Evolutionary conservation across 805 yeast genomes (phyloP), one percentile per base, ranked within the genome.

Genomic region (Komagataella kurtzmanii): DNA sequence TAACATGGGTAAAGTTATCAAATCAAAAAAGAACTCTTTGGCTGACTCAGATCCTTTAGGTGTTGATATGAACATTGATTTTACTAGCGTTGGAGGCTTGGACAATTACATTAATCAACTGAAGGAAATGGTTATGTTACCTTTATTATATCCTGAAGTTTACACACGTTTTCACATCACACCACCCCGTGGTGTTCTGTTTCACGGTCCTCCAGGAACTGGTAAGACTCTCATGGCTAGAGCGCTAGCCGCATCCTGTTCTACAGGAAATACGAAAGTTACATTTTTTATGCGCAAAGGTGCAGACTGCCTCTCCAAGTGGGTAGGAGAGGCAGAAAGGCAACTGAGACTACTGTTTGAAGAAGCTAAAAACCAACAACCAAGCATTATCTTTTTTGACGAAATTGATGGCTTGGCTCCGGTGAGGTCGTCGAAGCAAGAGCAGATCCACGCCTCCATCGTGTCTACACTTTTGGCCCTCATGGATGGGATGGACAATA

Each of bases 311-410:
- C 71, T 93, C 58, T 87, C 96, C 47, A 93, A 93, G 69, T 93
- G 99, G 99, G 98, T 93, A 3, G 99, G 99, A 60, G 99, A 93
- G 66, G 98, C 98, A 5, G 99, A 93, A 67, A 76, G 99, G 57
- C 98, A 93, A 65, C 71, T 93, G 55, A 72, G 99, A 54, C 70
- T 91, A 46, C 69, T 93, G 52, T 93, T 93, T 64, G 98, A 93
- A 68, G 98, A 93, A 66, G 99, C 99, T 1, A 85, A 85, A 59
- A 88, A 87, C 56, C 90, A 89, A 58, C 99, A 93, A 67, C 99
- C 99, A 2, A 80, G 95, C 6, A 91, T 93, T 52, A 93, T 93
- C 14, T 93, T 93, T 65, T 93, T 93, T 62, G 99, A 93, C 70
- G 99, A 93, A 71, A 91, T 93, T 54, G 99, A 93, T 68, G 99